Evolutionary conservation across 331 rosid genomes (phyloP).

Genomic region (Arachis monticola): DNA sequence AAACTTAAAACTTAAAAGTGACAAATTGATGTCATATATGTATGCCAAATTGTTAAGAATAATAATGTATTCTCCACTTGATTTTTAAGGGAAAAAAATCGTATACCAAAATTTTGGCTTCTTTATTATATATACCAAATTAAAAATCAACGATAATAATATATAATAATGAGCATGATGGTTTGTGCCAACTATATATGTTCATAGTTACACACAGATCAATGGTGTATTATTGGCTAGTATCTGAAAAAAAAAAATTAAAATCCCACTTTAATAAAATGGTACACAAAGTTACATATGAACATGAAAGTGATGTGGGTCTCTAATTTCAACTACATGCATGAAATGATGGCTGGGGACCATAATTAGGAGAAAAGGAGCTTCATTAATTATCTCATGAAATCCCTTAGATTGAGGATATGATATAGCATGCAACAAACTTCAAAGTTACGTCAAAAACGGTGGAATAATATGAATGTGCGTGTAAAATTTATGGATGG

Average conservation of each 20-base stretch:
- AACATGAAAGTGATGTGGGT: slow-evolving; percentile 58
- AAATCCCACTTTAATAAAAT: slow-evolving; percentile 57
- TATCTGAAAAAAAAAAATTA: slow-evolving; percentile 37
- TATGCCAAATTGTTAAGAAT: too few species aligned
- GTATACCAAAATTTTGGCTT: too few species aligned
- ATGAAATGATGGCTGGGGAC: slow-evolving; percentile 80
- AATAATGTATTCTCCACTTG: too few species aligned
- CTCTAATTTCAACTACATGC: slow-evolving; percentile 48
- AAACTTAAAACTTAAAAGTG: too few species aligned
- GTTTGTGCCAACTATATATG: not conserved
- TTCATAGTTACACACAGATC: slow-evolving; percentile 28
- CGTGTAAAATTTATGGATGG: not conserved
- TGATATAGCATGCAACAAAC: slow-evolving; percentile 41
- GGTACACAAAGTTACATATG: slow-evolving; percentile 49
- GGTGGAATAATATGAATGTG: slow-evolving; percentile 10
- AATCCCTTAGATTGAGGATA: slow-evolving; percentile 83
- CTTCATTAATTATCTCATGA: slow-evolving; percentile 53
- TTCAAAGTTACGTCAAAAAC: slow-evolving; percentile 25
- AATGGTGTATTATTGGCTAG: slow-evolving; percentile 52
- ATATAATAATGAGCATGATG: slow-evolving; percentile 8
- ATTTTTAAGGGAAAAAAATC: too few species aligned
- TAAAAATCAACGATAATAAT: slow-evolving; percentile 39
- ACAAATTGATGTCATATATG: too few species aligned
- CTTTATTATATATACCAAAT: too few species aligned
- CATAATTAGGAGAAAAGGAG: slow-evolving; percentile 35